Evolutionary conservation across 805 yeast species (phyloP).

Genomic region (Wickerhamiella australiensis): DNA sequence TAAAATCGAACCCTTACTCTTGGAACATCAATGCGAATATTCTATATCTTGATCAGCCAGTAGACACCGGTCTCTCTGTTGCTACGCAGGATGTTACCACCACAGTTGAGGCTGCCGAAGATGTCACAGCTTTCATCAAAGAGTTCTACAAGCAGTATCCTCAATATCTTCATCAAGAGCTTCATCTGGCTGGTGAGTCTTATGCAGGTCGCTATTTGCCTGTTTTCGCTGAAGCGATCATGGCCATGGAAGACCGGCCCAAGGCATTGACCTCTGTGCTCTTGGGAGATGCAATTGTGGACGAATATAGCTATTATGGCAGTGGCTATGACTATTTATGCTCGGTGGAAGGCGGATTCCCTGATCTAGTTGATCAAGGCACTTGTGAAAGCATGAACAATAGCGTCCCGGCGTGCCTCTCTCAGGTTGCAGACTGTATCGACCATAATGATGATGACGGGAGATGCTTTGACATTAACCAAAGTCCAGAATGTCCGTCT

Average conservation of each 20-base stretch:
- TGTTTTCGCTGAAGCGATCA: conserved; percentile 52
- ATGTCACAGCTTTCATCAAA: conserved; percentile 75
- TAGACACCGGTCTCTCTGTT: conserved; percentile 87
- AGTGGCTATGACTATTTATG: conserved; percentile 66
- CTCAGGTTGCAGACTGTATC: conserved; percentile 32
- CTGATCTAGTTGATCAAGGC: conserved; percentile 64
- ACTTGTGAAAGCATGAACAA: conserved; percentile 58
- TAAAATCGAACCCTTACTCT: conserved; percentile 71
- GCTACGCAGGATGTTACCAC: conserved; percentile 24
- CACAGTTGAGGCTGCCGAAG: conserved; percentile 60
- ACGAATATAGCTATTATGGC: conserved; percentile 50
- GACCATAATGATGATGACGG: conserved; percentile 37
- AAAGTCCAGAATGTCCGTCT: too few relatives aligned
- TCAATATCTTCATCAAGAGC: conserved; percentile 43
- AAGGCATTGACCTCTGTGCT: conserved; percentile 67
- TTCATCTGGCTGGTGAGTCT: conserved; percentile 91
- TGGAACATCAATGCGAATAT: conserved; percentile 93
- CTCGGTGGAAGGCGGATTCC: conserved; percentile 51
- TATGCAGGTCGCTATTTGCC: conserved; percentile 96
- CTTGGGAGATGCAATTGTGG: conserved; percentile 91
- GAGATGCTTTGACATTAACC: too few relatives aligned
- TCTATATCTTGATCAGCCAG: conserved; percentile 89
- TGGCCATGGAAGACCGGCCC: conserved; percentile 46
- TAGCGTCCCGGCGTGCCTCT: conserved; percentile 59
- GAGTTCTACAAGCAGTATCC: conserved; percentile 84